Percentiles rank a stretch among this genome's conserved stretches.
These are phyloP conservation scores for Penicillium sp. DNA, from an alignment of 2,329 filamentous ascomycete species.

Conservation along the genomic window DNA sequence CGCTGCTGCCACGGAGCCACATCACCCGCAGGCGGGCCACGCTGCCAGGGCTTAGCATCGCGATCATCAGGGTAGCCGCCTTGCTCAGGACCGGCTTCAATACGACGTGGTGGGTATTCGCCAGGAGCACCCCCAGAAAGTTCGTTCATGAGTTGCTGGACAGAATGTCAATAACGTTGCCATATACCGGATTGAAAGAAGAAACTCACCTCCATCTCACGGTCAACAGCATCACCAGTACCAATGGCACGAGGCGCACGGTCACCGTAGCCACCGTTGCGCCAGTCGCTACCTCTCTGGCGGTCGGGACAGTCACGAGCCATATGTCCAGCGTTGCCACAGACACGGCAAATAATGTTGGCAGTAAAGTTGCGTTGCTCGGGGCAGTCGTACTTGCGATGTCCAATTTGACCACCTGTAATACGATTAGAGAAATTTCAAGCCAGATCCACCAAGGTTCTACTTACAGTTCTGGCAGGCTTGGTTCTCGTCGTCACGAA, in stretches of 20 bases:
- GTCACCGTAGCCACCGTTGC: conserved; percentile 56
- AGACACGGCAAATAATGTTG: conserved; percentile 97
- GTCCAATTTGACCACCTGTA: conserved; percentile 83
- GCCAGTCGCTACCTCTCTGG: conserved; percentile 84
- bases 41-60: conserved; percentile 76
- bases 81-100: conserved; percentile 73
- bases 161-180: conserved; percentile 44
- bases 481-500: conserved; percentile 98
- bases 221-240: conserved; percentile 76
- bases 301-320: conserved; percentile 94
- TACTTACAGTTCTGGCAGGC: conserved; percentile 87
- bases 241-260: conserved; percentile 59
- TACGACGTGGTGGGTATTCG: conserved; percentile 63
- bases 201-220: conserved; percentile 80
- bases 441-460: neutral
- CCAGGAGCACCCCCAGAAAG: conserved; percentile 66
- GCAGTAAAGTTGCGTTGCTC: conserved; percentile 98
- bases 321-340: conserved; percentile 97
- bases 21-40: conserved; percentile 68
- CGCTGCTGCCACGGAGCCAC: conserved; percentile 70
- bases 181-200: no score
- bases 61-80: conserved; percentile 36
- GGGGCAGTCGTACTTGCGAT: conserved; percentile 97
- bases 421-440: conserved; percentile 16
- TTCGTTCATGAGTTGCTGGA: conserved; percentile 93